Evolutionary conservation across 2,329 filamentous ascomycete genomes (phyloP).

Genomic region (Madurella mycetomatis): DNA sequence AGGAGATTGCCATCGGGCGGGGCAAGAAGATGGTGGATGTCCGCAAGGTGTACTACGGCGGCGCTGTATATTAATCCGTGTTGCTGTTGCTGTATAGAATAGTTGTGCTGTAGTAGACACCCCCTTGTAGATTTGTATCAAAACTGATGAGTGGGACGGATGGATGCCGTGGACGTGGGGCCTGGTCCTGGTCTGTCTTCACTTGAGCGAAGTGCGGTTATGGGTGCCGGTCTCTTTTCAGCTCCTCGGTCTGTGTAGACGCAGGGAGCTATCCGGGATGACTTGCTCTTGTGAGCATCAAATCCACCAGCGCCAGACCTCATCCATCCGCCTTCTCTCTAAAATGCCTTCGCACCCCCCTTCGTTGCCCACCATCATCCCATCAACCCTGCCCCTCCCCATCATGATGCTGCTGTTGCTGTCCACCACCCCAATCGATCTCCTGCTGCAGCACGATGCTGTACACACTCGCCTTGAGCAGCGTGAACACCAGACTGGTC

Average conservation of each 20-base stretch:
- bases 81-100: slow-evolving; percentile 4
- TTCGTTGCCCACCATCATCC: too few relatives aligned
- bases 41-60: slow-evolving; percentile 94
- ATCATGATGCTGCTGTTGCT: not conserved
- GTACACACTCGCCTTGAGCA: slow-evolving; percentile 97
- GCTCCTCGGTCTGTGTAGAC: too few relatives aligned
- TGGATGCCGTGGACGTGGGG: too few relatives aligned
- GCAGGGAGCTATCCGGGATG: too few relatives aligned
- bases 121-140: not conserved
- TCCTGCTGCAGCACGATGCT: slow-evolving; percentile 98
- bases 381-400: not conserved
- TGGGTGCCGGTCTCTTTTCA: too few relatives aligned
- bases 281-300: too few relatives aligned
- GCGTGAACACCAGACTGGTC: slow-evolving; percentile 88
- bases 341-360: too few relatives aligned
- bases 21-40: slow-evolving; percentile 96
- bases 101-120: slow-evolving; percentile 6
- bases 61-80: slow-evolving; percentile 54
- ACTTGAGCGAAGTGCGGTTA: too few relatives aligned
- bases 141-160: not conserved
- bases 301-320: too few relatives aligned
- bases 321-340: too few relatives aligned
- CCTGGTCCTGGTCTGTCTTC: too few relatives aligned
- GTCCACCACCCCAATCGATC: slow-evolving; percentile 62
- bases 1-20: slow-evolving; percentile 81